phyloP scores from a whole-genome alignment of 176 grass and related monocot species.

The Pontederia crassipes region DNA sequence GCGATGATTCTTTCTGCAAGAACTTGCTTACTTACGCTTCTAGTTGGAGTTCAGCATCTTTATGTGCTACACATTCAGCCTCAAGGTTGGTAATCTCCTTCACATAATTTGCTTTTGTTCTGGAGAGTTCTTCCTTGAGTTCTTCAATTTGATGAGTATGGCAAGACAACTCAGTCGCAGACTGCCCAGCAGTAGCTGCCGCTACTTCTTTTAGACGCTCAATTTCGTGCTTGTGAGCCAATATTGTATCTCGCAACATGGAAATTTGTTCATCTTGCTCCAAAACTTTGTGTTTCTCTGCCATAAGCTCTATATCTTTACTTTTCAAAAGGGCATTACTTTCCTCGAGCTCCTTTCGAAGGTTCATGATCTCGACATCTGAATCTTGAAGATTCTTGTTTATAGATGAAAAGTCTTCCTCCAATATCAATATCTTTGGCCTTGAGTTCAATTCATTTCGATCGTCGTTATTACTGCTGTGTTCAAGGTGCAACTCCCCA shows the following conservation, averaged over 20 bases:
- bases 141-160: slow-evolving; percentile 46
- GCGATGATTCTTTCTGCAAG: slow-evolving; percentile 33
- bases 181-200: slow-evolving; percentile 23
- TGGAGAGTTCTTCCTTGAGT: slow-evolving; percentile 30
- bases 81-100: slow-evolving; percentile 54
- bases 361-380: slow-evolving; percentile 18
- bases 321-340: slow-evolving; percentile 10
- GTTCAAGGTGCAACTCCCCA: slow-evolving; percentile 27
- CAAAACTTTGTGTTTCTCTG: slow-evolving; percentile 21
- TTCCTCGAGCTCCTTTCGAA: slow-evolving; percentile 36
- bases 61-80: slow-evolving; percentile 27
- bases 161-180: slow-evolving; percentile 31
- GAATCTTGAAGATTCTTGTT: slow-evolving; percentile 26
- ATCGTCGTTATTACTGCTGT: slow-evolving; percentile 15
- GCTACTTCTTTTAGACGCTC: slow-evolving; percentile 46
- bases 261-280: not conserved
- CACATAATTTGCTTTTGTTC: slow-evolving; percentile 33
- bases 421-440: slow-evolving; percentile 32
- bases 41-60: slow-evolving; percentile 28
- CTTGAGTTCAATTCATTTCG: slow-evolving; percentile 15
- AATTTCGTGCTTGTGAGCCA: slow-evolving; percentile 42
- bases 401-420: not conserved
- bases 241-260: slow-evolving; percentile 35
- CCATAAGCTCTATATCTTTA: slow-evolving; percentile 4
- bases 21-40: slow-evolving; percentile 31